Conservation (phyloP, 1,284 basidiomycete species). For the Lignosus rhinocerotis region DNA sequence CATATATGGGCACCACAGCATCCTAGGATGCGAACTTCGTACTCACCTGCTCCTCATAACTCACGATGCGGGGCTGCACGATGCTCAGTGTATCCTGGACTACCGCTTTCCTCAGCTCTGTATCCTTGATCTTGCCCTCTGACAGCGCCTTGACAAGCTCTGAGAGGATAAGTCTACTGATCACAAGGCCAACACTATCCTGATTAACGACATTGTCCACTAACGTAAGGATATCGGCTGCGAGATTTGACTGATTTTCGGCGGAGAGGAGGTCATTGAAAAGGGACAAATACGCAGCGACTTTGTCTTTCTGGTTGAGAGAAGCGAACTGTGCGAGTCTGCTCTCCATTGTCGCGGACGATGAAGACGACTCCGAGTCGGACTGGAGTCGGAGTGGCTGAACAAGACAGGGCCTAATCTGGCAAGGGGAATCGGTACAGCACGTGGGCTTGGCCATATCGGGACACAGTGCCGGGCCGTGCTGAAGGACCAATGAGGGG, state of each 20-base stretch:
- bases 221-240: conserved; percentile 61
- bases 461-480: background rate
- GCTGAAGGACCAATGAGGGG: background rate
- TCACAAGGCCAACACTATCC: conserved; percentile 79
- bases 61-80: conserved; percentile 76
- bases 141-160: conserved; percentile 74
- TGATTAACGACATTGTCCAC: conserved; percentile 79
- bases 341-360: conserved; percentile 51
- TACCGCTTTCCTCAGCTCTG: conserved; percentile 62
- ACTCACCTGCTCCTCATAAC: conserved; percentile 93
- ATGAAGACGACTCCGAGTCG: background rate
- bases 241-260: conserved; percentile 44
- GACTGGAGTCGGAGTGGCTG: background rate
- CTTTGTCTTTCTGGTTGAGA: conserved; percentile 83
- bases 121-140: conserved; percentile 54
- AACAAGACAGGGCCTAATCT: background rate
- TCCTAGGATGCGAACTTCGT: conserved; percentile 10
- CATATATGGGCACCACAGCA: conserved; percentile 8
- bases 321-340: conserved; percentile 61
- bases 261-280: conserved; percentile 58
- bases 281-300: conserved; percentile 68
- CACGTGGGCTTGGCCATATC: conserved; percentile 13
- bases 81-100: conserved; percentile 72
- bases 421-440: background rate
- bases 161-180: conserved; percentile 81